Evolutionary conservation across 805 yeast species (phyloP).

Genomic region (Teunomyces aglyptinius): DNA sequence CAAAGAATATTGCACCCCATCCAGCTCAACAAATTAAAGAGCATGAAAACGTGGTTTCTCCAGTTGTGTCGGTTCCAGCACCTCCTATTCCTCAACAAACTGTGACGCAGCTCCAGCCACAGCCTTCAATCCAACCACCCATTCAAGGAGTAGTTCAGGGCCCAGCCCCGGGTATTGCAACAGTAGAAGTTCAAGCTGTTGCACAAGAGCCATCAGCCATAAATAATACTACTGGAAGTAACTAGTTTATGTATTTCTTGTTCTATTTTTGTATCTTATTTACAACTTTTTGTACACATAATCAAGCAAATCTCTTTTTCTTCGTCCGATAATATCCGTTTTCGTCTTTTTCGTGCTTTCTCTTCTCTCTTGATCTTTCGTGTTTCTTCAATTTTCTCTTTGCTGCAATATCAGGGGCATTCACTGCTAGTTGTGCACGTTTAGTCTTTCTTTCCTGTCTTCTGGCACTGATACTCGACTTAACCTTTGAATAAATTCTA

Average conservation of each 20-base stretch:
- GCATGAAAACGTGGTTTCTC: neutral
- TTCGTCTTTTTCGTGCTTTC: constrained; percentile 71
- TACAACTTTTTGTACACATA: neutral
- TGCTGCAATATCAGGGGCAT: constrained; percentile 81
- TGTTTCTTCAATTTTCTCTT: constrained; percentile 75
- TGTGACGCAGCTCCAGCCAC: neutral
- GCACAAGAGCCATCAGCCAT: neutral
- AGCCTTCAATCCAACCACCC: too few species aligned
- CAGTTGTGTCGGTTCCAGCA: neutral
- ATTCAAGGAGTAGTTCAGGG: neutral
- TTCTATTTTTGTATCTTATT: neutral
- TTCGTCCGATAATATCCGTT: constrained; percentile 72
- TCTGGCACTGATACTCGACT: constrained; percentile 54
- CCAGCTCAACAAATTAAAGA: neutral
- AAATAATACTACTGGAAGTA: neutral
- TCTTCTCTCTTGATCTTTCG: constrained; percentile 69
- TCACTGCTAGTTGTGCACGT: constrained; percentile 70
- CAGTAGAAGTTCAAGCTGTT: neutral
- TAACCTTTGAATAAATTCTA: constrained; percentile 59
- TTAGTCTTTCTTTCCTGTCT: constrained; percentile 75
- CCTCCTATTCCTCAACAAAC: neutral
- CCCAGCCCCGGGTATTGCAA: neutral
- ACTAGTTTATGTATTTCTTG: neutral
- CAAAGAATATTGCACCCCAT: too few species aligned
- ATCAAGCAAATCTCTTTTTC: constrained; percentile 38